phyloP scores from a whole-genome alignment of 306 rosid species.

The Lablab purpureus region DNA sequence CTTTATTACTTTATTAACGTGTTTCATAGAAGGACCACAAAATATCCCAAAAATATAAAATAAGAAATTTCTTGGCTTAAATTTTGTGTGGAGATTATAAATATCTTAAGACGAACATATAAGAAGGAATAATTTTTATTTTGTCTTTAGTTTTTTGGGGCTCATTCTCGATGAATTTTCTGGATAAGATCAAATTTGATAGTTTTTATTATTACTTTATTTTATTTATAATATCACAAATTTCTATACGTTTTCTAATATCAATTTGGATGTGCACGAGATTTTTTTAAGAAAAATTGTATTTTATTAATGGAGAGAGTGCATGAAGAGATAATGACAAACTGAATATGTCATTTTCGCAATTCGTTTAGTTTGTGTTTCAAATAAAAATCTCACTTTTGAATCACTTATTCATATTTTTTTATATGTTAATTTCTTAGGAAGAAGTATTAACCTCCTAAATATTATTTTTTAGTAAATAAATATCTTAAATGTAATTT shows the following conservation, averaged over 20 bases:
- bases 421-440: no score
- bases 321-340: neutral
- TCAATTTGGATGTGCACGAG: neutral
- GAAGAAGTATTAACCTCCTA: no score
- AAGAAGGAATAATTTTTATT: slow-evolving; percentile 5
- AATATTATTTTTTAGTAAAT: no score
- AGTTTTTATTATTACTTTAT: neutral
- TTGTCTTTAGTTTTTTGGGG: neutral
- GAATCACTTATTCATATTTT: neutral
- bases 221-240: neutral
- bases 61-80: neutral
- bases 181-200: neutral
- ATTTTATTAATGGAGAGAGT: neutral
- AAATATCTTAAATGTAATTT: no score
- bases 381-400: neutral
- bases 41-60: neutral
- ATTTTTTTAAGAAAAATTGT: neutral
- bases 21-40: no score
- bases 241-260: neutral
- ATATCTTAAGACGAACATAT: neutral
- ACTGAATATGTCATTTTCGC: neutral
- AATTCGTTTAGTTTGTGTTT: neutral
- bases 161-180: neutral
- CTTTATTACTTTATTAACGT: no score
- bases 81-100: neutral